A percentile compares a stretch with the other conserved stretches of the same genome.
Evolutionary conservation across 768 basidiomycete species (phyloP).

Genomic region (Serpula lacrymans): DNA sequence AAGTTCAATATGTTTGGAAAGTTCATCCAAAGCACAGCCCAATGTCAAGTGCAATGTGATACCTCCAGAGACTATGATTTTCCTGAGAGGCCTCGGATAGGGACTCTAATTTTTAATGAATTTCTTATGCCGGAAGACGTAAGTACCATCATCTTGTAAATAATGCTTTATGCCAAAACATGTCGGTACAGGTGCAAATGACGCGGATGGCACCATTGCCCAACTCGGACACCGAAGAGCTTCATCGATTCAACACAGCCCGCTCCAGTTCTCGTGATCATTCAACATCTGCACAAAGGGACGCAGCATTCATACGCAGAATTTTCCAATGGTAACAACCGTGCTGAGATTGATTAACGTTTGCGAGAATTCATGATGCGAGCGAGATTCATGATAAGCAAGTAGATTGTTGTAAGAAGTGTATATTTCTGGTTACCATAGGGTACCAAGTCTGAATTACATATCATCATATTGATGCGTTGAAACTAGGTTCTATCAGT

Average conservation of each 20-base stretch:
- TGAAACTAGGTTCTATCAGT: too few species aligned
- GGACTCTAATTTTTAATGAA: slow-evolving; percentile 51
- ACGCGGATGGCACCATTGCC: slow-evolving; percentile 57
- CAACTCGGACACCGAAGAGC: slow-evolving; percentile 39
- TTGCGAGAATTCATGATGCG: too few species aligned
- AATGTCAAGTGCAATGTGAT: slow-evolving; percentile 76
- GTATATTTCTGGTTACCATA: too few species aligned
- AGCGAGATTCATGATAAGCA: too few species aligned
- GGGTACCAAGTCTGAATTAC: too few species aligned
- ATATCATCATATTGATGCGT: too few species aligned
- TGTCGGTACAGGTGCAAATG: slow-evolving; percentile 56
- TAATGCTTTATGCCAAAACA: slow-evolving; percentile 1
- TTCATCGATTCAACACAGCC: slow-evolving; percentile 29
- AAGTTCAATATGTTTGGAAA: slow-evolving; percentile 93
- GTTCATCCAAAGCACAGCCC: slow-evolving; percentile 72
- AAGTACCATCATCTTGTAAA: slow-evolving; percentile 12
- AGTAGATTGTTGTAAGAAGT: too few species aligned
- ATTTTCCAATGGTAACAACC: slow-evolving; percentile 48
- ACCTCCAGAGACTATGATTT: slow-evolving; percentile 58
- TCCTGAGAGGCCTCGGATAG: slow-evolving; percentile 50
- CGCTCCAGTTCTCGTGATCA: slow-evolving; percentile 30
- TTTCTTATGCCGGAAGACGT: slow-evolving; percentile 73
- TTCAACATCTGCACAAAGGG: slow-evolving; percentile 30
- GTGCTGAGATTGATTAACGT: too few species aligned
- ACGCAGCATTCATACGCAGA: slow-evolving; percentile 47